Evolutionary conservation across 2,329 filamentous ascomycete species (phyloP).

Genomic region (Cercospora nicotianae): DNA sequence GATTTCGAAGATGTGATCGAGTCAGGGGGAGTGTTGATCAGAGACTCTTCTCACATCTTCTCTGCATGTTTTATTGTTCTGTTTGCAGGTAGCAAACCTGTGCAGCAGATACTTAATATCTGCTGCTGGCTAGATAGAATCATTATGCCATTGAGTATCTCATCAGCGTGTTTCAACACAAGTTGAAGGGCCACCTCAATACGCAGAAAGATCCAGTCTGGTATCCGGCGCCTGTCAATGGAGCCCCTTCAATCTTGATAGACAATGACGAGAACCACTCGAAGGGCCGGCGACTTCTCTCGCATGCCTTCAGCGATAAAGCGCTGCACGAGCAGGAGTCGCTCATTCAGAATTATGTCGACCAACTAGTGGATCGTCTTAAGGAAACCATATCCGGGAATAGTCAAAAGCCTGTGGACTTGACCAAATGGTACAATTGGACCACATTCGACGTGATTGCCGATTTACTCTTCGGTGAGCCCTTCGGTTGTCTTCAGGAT

Average conservation of each 20-base stretch:
- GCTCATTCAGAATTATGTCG: constrained; percentile 43
- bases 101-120: no score
- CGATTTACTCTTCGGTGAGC: constrained; percentile 29
- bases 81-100: no score
- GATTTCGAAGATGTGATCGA: no score
- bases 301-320: constrained; percentile 46
- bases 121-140: no score
- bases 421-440: constrained; percentile 40
- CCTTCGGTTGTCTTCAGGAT: constrained; percentile 31
- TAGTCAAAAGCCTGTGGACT: constrained; percentile 25
- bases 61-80: no score
- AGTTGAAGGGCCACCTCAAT: constrained; percentile 36
- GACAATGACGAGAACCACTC: constrained; percentile 43
- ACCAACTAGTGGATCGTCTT: constrained; percentile 43
- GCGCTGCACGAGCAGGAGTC: constrained; percentile 45
- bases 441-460: constrained; percentile 41
- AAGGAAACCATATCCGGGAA: constrained; percentile 32
- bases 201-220: constrained; percentile 42
- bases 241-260: constrained; percentile 34
- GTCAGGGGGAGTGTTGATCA: no score
- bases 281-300: constrained; percentile 42
- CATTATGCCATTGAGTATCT: no score
- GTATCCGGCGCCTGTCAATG: constrained; percentile 39
- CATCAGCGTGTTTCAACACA: no score
- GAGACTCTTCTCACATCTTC: no score